These are phyloP conservation scores for Lineolata rhizophorae DNA, from an alignment of 495 filamentous ascomycete genomes.

Conservation along the genomic window DNA sequence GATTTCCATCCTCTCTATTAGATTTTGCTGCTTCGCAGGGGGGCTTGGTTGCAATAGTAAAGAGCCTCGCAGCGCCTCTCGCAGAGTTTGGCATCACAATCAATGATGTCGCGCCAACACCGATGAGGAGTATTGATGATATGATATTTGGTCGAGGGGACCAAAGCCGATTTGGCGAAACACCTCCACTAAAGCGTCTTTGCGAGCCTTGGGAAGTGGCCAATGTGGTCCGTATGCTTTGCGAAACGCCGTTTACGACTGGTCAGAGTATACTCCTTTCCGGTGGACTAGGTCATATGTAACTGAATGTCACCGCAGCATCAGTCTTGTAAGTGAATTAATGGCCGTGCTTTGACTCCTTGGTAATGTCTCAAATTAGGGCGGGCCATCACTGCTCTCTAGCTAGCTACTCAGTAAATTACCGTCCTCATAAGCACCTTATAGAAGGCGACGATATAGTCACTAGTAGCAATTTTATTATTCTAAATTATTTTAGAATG, in stretches of 20 bases:
- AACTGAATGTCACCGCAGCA: too few species aligned
- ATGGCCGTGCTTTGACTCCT: too few species aligned
- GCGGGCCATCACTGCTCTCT: too few species aligned
- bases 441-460: too few species aligned
- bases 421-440: too few species aligned
- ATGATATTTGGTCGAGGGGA: conserved; percentile 21
- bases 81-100: conserved; percentile 45
- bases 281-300: conserved; percentile 14
- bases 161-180: conserved; percentile 27
- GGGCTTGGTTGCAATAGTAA: conserved; percentile 41
- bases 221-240: conserved; percentile 44
- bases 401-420: too few species aligned
- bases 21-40: conserved; percentile 47
- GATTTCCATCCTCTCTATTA: conserved; percentile 5
- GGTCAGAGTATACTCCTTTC: conserved; percentile 15
- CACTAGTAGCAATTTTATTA: too few species aligned
- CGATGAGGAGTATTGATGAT: conserved; percentile 34
- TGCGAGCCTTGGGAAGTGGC: conserved; percentile 46
- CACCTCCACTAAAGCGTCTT: conserved; percentile 35
- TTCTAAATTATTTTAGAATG: too few species aligned
- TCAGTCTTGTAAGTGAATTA: too few species aligned
- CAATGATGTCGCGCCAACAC: conserved; percentile 53
- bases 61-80: conserved; percentile 38
- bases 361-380: too few species aligned
- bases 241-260: conserved; percentile 48